Base-by-base conservation (phyloP, 2,329 filamentous ascomycete species). In the Trichoderma guizhouense region DNA sequence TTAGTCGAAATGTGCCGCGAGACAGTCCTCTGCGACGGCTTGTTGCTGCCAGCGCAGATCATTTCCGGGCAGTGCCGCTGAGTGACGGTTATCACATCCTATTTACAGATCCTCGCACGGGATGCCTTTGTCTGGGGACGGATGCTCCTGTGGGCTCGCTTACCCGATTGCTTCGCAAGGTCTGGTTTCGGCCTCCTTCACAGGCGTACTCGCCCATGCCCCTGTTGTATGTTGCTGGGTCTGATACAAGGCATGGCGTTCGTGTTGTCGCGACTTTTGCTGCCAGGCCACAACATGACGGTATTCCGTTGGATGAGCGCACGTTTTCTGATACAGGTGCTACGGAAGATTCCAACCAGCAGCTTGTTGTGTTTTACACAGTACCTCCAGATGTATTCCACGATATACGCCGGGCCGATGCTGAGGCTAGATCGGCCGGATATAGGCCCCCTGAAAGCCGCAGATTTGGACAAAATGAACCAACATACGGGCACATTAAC, bases 61-160 rank as follows among this genome's bases (percentile, higher is more conserved):
- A 92, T 75, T 91, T 89, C 75, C 86, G 86, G 60, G 89, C 90
- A 2, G 80, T 91, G 14, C 90, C 91, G 4, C 78, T 92, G 51
- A 90, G 88, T 73, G 91, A 92, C 77, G 90, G 90, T 2, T 82
- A 87, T 71, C 89, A 92, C 75, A 83, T 92, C 43, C 79, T 92
- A 6, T 92, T 91, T 77, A 88, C 88, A 7, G 89, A 92, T 76
- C 89, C 90, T 5, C 79, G 79, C 12, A 87, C 84, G 1, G 86
- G 84, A 11, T 79, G 84, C 9, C 83, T 92, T 7, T 90, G 86
- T 73, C 80, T 93, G 18, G 90, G 90, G 4, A 88, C 84, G 60
- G 88, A 92, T 80, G 86, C 87, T 0, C 88, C 89, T 1, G 81
- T 88, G 34, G 87, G 88, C 12, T 77, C 79, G 1, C 55, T 78